Base-by-base conservation (phyloP, 495 filamentous ascomycete species). In the Rostrohypoxylon terebratum region DNA sequence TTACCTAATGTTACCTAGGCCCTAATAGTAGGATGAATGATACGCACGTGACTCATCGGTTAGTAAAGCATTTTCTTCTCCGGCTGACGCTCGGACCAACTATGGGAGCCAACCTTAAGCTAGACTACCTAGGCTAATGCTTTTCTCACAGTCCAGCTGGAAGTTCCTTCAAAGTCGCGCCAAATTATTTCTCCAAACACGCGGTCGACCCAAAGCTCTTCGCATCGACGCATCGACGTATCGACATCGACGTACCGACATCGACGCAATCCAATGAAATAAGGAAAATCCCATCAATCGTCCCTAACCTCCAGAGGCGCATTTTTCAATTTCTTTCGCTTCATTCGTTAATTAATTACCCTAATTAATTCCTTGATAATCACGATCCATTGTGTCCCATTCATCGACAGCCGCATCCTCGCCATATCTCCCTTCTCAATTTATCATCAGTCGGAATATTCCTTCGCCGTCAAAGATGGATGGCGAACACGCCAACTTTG, bases 401-500 rank as follows among this genome's bases (percentile, higher is more conserved):
- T 53, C 68, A 57, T 50, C 53, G 21, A 68, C 38, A 14, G 4
- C 59, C 21, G 36, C 50, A 70, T 31, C 18, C 62, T 13, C 59
- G 21, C 36, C 51, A 38, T 25, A 13, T 53, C 44, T 34, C 28
- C 59, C 28, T 75, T 54, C 44, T 34, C 36, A 28, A 33, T 34
- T 16, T 20, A 75, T 72, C 77, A 67, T 47, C 21, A 53, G 66
- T 69, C 69, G 42, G 33, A 57, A 45, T 61, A 44, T 21, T 38
- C 36, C 54, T 50, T 66, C 34, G 20, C 23, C 44, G 63, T 18
- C 45, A 60, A 76, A 71, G 21, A 90, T 90, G 87, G 87, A 90
- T 60, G 87, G 71, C 57, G 66, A 87, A 54, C 81, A 81, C 45
- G 75, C 83, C 60, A 86, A 78, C 75, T 89, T 86, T 71, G 87